Percentiles rank a stretch among this genome's conserved stretches.
phyloP scores from a whole-genome alignment of 345 rosid genomes.

The Xanthoceras sorbifolium region DNA sequence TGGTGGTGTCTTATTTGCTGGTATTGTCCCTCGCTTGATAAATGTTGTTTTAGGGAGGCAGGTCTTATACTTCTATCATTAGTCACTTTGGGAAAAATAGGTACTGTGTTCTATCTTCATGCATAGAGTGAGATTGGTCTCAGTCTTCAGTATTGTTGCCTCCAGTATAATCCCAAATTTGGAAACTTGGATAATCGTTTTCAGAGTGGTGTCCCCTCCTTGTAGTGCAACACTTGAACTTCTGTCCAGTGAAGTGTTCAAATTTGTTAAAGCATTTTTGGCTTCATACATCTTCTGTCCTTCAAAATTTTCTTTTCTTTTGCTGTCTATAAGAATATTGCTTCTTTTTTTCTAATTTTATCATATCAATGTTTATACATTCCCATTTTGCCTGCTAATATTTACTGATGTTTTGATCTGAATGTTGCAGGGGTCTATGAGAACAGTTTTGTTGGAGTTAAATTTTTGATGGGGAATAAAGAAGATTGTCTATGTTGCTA shows the following conservation, averaged over 20 bases:
- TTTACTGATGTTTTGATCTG: conserved; percentile 11
- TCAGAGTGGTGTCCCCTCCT: background rate
- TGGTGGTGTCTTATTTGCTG: background rate
- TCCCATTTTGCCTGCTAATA: background rate
- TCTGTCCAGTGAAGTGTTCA: background rate
- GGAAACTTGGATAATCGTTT: background rate
- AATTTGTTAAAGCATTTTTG: background rate
- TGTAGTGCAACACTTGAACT: background rate
- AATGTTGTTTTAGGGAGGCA: background rate
- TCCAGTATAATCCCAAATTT: background rate
- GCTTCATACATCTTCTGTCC: background rate
- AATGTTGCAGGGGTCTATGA: conserved; percentile 44
- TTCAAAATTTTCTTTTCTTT: background rate
- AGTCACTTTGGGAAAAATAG: background rate
- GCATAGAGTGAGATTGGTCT: background rate
- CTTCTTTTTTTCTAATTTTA: background rate
- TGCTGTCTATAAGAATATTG: background rate
- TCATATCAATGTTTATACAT: background rate
- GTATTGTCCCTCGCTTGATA: no score
- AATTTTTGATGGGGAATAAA: background rate
- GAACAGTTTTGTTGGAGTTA: conserved; percentile 10
- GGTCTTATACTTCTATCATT: background rate
- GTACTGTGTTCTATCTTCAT: background rate
- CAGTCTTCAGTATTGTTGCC: background rate
- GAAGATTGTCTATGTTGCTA: background rate